Percentiles rank a stretch among this genome's conserved stretches.
These are phyloP conservation scores for Lactarius evosmus DNA, from an alignment of 768 basidiomycete species.

Conservation along the genomic window DNA sequence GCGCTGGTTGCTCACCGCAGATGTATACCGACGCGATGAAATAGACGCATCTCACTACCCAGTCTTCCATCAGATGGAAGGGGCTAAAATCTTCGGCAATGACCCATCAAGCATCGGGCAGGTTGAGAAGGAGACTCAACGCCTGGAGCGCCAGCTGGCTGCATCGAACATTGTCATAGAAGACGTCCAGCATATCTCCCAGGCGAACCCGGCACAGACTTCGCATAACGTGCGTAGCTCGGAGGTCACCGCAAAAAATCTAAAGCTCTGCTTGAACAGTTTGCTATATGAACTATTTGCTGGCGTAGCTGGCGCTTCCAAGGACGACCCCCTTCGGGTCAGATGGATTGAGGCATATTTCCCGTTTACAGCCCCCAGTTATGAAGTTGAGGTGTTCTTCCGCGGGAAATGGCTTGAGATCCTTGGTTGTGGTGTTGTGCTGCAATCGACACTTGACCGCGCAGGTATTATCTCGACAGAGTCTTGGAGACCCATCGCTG, in stretches of 20 bases:
- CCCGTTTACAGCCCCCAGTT: conserved; percentile 97
- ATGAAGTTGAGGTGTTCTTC: conserved; percentile 97
- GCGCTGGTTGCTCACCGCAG: conserved; percentile 89
- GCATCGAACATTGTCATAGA: conserved; percentile 80
- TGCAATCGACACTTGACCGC: conserved; percentile 82
- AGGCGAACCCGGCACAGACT: conserved; percentile 77
- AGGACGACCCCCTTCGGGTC: conserved; percentile 73
- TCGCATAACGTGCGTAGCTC: conserved; percentile 73
- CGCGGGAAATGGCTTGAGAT: conserved; percentile 97
- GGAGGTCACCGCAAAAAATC: conserved; percentile 70
- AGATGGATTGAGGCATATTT: conserved; percentile 99
- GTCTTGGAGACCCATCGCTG: background rate
- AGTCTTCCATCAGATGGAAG: conserved; percentile 98
- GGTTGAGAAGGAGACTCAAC: conserved; percentile 68
- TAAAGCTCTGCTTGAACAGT: conserved; percentile 87
- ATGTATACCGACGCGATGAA: conserved; percentile 97
- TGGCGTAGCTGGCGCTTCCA: conserved; percentile 45
- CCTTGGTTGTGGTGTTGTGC: conserved; percentile 88
- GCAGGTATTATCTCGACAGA: conserved; percentile 57
- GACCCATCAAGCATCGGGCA: conserved; percentile 55
- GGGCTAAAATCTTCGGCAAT: conserved; percentile 74
- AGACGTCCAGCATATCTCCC: conserved; percentile 72
- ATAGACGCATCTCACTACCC: conserved; percentile 97
- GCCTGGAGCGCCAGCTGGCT: conserved; percentile 56
- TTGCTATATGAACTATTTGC: conserved; percentile 84